These are phyloP conservation scores for Vigna nakashimae DNA, from an alignment of 306 rosid genomes.

Conservation along the genomic window DNA sequence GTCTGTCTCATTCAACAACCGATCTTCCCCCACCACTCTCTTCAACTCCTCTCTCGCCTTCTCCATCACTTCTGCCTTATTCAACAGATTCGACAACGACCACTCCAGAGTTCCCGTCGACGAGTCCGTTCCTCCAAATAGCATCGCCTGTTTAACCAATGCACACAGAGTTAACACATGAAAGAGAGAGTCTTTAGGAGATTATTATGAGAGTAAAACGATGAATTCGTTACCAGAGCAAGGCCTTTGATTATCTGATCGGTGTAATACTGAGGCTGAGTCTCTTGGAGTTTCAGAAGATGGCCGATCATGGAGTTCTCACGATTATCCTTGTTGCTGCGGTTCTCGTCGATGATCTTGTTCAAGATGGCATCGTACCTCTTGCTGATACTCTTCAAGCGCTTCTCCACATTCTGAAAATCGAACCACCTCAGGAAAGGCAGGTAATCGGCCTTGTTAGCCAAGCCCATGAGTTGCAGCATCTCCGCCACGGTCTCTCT, in stretches of 20 bases:
- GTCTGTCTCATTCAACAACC: conserved; percentile 50
- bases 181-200: no score
- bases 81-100: conserved; percentile 36
- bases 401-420: conserved; percentile 8
- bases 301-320: conserved; percentile 14
- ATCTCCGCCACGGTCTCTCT: conserved; percentile 2
- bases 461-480: not conserved
- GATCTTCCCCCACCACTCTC: conserved; percentile 45
- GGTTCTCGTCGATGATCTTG: not conserved
- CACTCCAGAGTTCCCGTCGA: conserved; percentile 62
- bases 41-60: conserved; percentile 53
- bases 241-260: conserved; percentile 15
- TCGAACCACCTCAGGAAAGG: conserved; percentile 4
- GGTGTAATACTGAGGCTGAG: not conserved
- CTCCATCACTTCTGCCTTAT: conserved; percentile 45
- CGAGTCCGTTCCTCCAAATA: conserved; percentile 54
- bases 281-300: conserved; percentile 10
- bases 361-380: not conserved
- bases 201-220: no score
- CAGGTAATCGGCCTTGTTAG: not conserved
- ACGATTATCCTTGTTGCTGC: not conserved
- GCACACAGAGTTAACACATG: no score
- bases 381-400: not conserved
- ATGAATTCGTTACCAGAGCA: not conserved
- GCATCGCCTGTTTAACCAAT: no score